These are phyloP conservation scores for Oenanthe sinensis DNA, from an alignment of 129 eudicot species.

Conservation along the genomic window DNA sequence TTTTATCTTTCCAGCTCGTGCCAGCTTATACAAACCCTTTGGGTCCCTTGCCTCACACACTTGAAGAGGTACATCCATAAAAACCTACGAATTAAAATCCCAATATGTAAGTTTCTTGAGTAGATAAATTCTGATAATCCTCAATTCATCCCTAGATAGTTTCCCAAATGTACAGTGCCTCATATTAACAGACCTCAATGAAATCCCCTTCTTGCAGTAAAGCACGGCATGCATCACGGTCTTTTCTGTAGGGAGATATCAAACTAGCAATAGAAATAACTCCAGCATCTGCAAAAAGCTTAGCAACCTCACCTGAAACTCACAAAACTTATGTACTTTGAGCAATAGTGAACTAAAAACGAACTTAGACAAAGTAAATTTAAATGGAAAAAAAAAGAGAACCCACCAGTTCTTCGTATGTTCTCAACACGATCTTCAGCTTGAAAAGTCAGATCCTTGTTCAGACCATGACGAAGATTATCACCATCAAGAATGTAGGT, in stretches of 20 bases:
- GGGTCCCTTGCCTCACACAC: constrained; percentile 95
- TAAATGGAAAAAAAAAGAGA: neutral
- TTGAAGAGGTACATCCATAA: constrained; percentile 78
- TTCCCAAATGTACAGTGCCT: neutral
- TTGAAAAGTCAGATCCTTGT: constrained; percentile 69
- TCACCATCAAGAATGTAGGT: constrained; percentile 94
- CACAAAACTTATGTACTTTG: neutral
- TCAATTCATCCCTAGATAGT: neutral
- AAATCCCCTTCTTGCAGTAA: constrained; percentile 78
- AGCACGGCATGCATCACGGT: constrained; percentile 81
- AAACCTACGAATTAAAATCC: constrained; percentile 42
- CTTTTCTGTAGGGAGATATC: constrained; percentile 92
- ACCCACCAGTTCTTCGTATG: constrained; percentile 82
- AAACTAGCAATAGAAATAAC: constrained; percentile 86
- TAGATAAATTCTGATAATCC: neutral
- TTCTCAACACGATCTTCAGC: constrained; percentile 94
- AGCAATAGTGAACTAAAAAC: neutral
- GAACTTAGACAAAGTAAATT: neutral
- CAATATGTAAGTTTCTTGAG: constrained; percentile 4
- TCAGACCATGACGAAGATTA: constrained; percentile 90
- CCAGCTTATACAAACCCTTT: constrained; percentile 90
- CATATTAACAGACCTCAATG: constrained; percentile 54
- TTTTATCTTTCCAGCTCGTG: constrained; percentile 90
- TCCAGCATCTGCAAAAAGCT: constrained; percentile 96
- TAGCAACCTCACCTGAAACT: constrained; percentile 83